Evolutionary conservation across 495 filamentous ascomycete species (phyloP).

Genomic region (Xylaria castorea): DNA sequence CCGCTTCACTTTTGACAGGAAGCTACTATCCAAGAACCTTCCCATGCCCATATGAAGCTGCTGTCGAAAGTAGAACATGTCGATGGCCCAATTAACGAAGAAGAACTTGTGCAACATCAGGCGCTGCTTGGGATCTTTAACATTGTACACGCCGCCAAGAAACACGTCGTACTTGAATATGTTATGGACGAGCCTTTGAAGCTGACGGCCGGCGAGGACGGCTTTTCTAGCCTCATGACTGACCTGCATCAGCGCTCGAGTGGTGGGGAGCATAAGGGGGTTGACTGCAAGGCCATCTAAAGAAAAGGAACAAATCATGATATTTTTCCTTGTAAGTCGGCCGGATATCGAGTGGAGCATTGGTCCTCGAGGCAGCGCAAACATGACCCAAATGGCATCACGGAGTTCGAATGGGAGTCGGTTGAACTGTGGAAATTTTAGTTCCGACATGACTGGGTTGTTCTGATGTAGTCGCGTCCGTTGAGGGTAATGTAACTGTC

Average conservation of each 20-base stretch:
- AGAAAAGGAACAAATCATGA: not conserved
- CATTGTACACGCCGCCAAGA: not conserved
- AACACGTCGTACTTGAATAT: not conserved
- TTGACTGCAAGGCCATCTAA: not conserved
- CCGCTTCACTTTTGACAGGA: not conserved
- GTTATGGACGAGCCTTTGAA: not conserved
- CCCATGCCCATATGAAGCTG: too few species aligned
- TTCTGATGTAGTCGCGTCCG: not conserved
- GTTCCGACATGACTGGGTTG: not conserved
- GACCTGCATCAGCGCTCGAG: slow-evolving; percentile 6
- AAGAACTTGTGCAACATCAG: not conserved
- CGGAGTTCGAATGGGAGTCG: not conserved
- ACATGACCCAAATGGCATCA: not conserved
- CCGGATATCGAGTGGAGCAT: not conserved
- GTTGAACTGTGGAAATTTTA: not conserved
- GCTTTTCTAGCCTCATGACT: not conserved
- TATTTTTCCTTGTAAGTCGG: not conserved
- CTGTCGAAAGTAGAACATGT: slow-evolving; percentile 11
- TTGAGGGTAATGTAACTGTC: not conserved
- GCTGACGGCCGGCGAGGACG: slow-evolving; percentile 10
- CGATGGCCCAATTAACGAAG: slow-evolving; percentile 11
- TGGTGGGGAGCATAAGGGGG: not conserved
- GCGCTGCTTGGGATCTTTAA: too few species aligned
- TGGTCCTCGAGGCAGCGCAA: slow-evolving; percentile 7
- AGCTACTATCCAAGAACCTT: too few species aligned